These are phyloP conservation scores for Allium sativum DNA, from an alignment of 106 monocot genomes.

Conservation along the genomic window DNA sequence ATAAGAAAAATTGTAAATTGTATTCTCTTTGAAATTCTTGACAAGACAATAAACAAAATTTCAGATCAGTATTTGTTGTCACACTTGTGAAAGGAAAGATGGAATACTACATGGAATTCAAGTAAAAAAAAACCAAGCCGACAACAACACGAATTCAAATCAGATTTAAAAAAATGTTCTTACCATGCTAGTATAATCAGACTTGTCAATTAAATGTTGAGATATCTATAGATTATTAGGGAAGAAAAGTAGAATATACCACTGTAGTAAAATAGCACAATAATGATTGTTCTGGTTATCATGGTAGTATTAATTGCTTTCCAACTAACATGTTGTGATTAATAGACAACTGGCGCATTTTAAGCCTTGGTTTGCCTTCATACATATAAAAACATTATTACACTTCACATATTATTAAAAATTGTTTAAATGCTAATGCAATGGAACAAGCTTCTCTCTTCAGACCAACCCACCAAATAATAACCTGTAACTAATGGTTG, in stretches of 20 bases:
- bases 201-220: background rate
- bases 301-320: conserved; percentile 70
- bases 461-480: conserved; percentile 94
- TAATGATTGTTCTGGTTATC: conserved; percentile 72
- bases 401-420: background rate
- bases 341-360: no score
- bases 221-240: no score
- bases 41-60: no score
- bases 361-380: background rate
- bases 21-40: no score
- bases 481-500: conserved; percentile 19
- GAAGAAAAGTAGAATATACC: conserved; percentile 25
- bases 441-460: conserved; percentile 87
- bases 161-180: background rate
- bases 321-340: conserved; percentile 24
- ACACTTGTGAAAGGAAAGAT: no score
- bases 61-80: no score
- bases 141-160: no score
- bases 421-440: conserved; percentile 83
- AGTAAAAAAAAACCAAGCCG: no score
- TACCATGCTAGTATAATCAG: background rate
- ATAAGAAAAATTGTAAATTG: no score
- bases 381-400: background rate
- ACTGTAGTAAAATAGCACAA: conserved; percentile 84
- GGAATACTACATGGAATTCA: no score